Conservation (phyloP, 345 rosid genomes). For the Citropsis articulata region DNA sequence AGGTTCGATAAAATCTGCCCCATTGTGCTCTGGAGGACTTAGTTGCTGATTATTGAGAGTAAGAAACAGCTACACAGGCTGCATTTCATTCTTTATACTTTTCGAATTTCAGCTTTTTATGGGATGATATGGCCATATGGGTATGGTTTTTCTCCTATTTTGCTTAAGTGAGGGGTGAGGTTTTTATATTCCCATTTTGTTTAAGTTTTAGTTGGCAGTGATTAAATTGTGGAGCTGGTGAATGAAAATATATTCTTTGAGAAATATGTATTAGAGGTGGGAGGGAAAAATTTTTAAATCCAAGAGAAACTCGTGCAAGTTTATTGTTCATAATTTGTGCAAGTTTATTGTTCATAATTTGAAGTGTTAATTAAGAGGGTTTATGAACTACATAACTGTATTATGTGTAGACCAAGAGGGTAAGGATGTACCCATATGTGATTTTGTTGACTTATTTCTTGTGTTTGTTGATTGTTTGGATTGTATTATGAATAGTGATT, state of each 20-base stretch:
- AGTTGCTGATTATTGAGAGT: not conserved
- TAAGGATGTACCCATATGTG: not conserved
- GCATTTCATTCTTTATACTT: not conserved
- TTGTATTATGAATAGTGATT: not conserved
- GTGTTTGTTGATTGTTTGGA: not conserved
- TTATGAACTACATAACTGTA: not conserved
- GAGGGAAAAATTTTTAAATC: not conserved
- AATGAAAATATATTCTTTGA: not conserved
- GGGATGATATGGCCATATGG: too few species aligned
- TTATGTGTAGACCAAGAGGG: slow-evolving; percentile 9
- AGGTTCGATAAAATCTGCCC: not conserved
- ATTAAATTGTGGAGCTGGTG: not conserved
- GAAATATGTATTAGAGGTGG: not conserved
- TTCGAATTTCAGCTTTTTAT: not conserved
- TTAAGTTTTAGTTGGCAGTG: not conserved
- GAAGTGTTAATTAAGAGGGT: slow-evolving; percentile 4
- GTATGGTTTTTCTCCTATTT: not conserved
- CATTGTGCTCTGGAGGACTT: too few species aligned
- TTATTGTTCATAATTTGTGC: not conserved
- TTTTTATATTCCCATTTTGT: not conserved
- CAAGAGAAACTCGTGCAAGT: not conserved
- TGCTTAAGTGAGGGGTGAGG: not conserved
- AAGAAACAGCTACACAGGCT: not conserved
- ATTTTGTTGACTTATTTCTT: not conserved
- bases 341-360: not conserved